Percentiles rank a stretch among this genome's conserved stretches.
phyloP scores from a whole-genome alignment of 164 flowering plant genomes.

The Chimonanthus salicifolius region DNA sequence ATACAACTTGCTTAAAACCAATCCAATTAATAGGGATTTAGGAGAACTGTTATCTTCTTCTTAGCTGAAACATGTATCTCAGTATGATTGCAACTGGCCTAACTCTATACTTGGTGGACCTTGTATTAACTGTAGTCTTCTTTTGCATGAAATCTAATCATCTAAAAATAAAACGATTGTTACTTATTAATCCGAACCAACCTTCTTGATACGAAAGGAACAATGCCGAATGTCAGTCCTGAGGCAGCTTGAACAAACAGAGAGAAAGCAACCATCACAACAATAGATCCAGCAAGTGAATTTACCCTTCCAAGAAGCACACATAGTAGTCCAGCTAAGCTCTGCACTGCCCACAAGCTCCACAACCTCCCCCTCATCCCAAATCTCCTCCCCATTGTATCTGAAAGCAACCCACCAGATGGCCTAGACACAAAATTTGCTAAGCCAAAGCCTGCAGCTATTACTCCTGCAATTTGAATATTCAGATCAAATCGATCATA shows the following conservation, averaged over 20 bases:
- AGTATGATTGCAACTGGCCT: not conserved
- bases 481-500: slow-evolving; percentile 65
- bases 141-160: too few species aligned
- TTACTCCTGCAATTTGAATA: slow-evolving; percentile 69
- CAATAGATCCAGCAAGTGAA: not conserved
- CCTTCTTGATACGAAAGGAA: slow-evolving; percentile 88
- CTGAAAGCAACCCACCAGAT: slow-evolving; percentile 64
- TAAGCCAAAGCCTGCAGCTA: slow-evolving; percentile 80
- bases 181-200: slow-evolving; percentile 6
- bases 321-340: slow-evolving; percentile 62
- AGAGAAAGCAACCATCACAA: slow-evolving; percentile 55
- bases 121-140: not conserved
- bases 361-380: slow-evolving; percentile 90
- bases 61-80: not conserved
- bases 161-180: too few species aligned
- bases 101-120: not conserved
- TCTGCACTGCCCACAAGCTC: slow-evolving; percentile 70
- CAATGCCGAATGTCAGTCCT: slow-evolving; percentile 79
- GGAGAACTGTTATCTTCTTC: not conserved
- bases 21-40: not conserved
- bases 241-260: slow-evolving; percentile 78
- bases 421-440: slow-evolving; percentile 70
- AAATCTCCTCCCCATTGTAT: slow-evolving; percentile 45
- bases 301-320: slow-evolving; percentile 42
- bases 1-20: not conserved